These are phyloP conservation scores for Leptographium wingfieldii DNA, from an alignment of 2,329 filamentous ascomycete species.

Conservation along the genomic window DNA sequence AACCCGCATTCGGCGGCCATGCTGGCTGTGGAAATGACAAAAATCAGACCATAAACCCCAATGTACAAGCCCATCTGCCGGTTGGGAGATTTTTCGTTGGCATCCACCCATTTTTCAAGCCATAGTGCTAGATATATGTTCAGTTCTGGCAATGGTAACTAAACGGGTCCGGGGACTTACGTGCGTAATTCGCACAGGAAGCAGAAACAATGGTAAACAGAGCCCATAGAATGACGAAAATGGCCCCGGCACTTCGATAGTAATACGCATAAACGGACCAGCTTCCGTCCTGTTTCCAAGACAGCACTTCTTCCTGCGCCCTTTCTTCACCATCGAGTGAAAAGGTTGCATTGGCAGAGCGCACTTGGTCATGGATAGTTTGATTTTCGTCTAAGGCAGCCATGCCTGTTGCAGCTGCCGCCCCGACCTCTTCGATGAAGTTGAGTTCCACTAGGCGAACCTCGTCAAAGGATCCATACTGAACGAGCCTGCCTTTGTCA, in stretches of 20 bases:
- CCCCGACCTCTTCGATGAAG: neutral
- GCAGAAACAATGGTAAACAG: neutral
- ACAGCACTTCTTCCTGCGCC: neutral
- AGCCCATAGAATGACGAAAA: neutral
- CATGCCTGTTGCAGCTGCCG: neutral
- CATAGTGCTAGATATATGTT: neutral
- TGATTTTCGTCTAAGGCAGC: neutral
- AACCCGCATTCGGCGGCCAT: neutral
- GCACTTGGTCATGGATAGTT: neutral
- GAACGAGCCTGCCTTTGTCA: neutral
- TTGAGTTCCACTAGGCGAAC: neutral
- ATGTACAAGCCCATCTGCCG: neutral
- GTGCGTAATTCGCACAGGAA: neutral
- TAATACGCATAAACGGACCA: neutral
- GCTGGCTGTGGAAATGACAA: neutral
- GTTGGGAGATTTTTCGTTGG: neutral
- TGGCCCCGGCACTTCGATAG: neutral
- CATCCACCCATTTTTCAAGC: neutral
- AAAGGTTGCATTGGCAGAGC: neutral
- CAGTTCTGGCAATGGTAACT: neutral
- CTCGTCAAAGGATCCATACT: neutral
- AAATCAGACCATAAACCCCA: neutral
- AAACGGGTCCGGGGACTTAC: neutral
- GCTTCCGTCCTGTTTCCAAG: neutral
- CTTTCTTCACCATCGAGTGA: neutral